Base-by-base conservation (phyloP, 441 rosid genomes). In the Jatropha multifida region DNA sequence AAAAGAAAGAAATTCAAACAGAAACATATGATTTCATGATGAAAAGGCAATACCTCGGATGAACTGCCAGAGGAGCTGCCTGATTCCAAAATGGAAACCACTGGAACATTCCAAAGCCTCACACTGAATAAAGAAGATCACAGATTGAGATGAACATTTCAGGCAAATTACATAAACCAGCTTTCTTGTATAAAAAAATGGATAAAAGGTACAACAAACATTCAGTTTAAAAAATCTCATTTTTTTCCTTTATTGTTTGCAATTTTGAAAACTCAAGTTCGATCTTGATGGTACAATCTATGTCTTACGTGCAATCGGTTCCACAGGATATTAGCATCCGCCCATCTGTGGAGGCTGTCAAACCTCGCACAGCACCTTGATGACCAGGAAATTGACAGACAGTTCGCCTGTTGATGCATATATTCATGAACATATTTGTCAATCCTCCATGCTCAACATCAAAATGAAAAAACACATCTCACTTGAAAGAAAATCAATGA, bases 321-420 rank as follows among this genome's bases (percentile, higher is more conserved):
- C 99, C 98, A 13, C 99, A 94, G 15, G 98, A 96, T 65, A 96
- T 89, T 54, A 94, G 83, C 70, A 84, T 76, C 46, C 78, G 78
- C 61, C 98, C 99, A 84, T 96, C 96, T 7, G 98, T 91, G 32
- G 99, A 94, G 15, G 75, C 97, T 27, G 97, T 81, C 88, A 96
- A 85, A 58, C 99, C 99, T 68, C 87, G 87, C 65, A 96, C 94
- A 68, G 95, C 93, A 69, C 97, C 99, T 83, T 87, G 93, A 84
- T 94, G 98, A 68, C 98, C 99, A 65, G 97, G 94, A 85, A 90
- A 96, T 41, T 84, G 97, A 77, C 93, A 90, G 69, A 96, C 89
- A 11, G 97, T 96, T 80, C 84, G 90, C 91, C 98, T 93, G 85
- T 75, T 72, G 66, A 80, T 73, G 49, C 75, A 74, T 73, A 68